Percentiles rank a stretch among this genome's conserved stretches.
These are phyloP conservation scores for Ustilago cynodontis DNA, from an alignment of 1,284 basidiomycete genomes.

Conservation along the genomic window DNA sequence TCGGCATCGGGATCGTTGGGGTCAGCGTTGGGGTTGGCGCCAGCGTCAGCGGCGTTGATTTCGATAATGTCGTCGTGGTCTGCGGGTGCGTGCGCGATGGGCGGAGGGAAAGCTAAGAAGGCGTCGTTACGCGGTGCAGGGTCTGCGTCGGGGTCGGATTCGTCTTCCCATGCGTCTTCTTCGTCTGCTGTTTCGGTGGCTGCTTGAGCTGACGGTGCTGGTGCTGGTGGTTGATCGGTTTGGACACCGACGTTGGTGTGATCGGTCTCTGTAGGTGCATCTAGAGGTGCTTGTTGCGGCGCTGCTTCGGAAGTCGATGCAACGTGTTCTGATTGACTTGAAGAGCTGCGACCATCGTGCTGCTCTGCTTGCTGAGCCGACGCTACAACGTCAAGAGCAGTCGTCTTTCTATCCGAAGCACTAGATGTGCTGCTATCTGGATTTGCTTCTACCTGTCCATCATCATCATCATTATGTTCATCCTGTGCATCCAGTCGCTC, in stretches of 20 bases:
- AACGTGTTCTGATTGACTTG: neutral
- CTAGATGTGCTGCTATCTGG: neutral
- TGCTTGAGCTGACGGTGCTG: neutral
- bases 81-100: conserved; percentile 17
- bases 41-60: conserved; percentile 18
- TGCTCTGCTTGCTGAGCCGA: neutral
- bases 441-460: neutral
- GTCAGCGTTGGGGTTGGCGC: conserved; percentile 15
- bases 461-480: neutral
- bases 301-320: neutral
- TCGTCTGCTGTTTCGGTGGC: conserved; percentile 10
- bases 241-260: neutral
- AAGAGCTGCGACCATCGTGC: neutral
- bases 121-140: conserved; percentile 11
- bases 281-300: neutral
- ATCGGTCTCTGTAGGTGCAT: neutral
- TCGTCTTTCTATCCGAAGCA: neutral
- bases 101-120: conserved; percentile 27
- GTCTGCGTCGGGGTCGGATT: conserved; percentile 15
- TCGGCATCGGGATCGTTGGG: conserved; percentile 50
- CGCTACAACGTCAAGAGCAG: neutral
- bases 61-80: conserved; percentile 22
- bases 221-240: neutral
- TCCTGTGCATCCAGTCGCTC: neutral
- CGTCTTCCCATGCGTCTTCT: conserved; percentile 37